Percentiles rank a stretch among this genome's conserved stretches.
These are phyloP conservation scores for Agaricus blazei DNA, from an alignment of 768 basidiomycete species.

Conservation along the genomic window DNA sequence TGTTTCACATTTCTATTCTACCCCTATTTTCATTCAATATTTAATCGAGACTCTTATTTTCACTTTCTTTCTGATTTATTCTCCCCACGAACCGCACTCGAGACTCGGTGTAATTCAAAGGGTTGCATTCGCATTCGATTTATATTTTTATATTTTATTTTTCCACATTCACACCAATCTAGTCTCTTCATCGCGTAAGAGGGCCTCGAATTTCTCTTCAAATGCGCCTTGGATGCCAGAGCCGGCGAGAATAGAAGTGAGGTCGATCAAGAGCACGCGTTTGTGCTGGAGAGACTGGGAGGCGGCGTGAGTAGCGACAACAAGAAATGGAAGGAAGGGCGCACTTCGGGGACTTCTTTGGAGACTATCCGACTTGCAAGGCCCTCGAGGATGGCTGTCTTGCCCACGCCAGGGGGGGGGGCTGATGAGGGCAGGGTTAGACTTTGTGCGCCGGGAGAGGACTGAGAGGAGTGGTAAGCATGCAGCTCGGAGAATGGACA, in stretches of 20 bases:
- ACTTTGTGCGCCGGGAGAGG: slow-evolving; percentile 84
- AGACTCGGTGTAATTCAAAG: too few relatives aligned
- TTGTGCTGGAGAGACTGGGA: slow-evolving; percentile 85
- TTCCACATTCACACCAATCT: too few relatives aligned
- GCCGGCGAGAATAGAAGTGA: slow-evolving; percentile 81
- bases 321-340: neutral
- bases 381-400: slow-evolving; percentile 90
- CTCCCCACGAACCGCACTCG: too few relatives aligned
- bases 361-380: slow-evolving; percentile 83
- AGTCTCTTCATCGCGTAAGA: slow-evolving; percentile 84
- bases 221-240: slow-evolving; percentile 91
- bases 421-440: slow-evolving; percentile 85
- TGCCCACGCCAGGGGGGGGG: slow-evolving; percentile 90
- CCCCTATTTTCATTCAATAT: too few relatives aligned
- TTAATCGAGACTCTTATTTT: too few relatives aligned
- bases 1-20: too few relatives aligned
- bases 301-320: neutral
- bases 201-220: slow-evolving; percentile 88
- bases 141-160: too few relatives aligned
- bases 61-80: too few relatives aligned
- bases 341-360: slow-evolving; percentile 87
- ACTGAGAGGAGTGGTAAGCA: slow-evolving; percentile 34
- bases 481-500: neutral
- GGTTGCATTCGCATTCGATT: too few relatives aligned
- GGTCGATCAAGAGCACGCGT: slow-evolving; percentile 79